Base-by-base conservation (phyloP, 2,329 filamentous ascomycete genomes). In the Alternaria angustiovoidea region DNA sequence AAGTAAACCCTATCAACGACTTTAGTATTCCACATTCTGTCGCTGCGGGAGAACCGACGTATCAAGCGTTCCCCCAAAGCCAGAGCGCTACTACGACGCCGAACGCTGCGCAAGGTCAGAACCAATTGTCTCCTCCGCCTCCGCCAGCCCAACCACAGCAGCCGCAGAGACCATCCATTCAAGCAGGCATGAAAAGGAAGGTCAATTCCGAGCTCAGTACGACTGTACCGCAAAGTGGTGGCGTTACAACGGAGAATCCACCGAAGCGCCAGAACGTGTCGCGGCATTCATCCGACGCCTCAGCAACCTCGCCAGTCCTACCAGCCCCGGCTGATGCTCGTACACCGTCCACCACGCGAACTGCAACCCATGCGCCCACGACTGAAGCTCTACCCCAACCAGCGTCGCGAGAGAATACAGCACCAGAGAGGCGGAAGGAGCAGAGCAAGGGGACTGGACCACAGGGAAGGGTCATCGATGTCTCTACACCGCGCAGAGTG, bases 21-120 rank as follows among this genome's bases (percentile, higher is more conserved):
- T 81, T 81, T 68, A 76, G 57, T 63, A 79, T 80, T 34, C 79
- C 80, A 11, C 69, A 72, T 8, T 69, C 71, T 14, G 62, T 72
- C 38, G 55, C 65, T 2, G 47, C 47, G 8, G 8, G 52, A 22
- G 68, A 72, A 24, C 28, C 67, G 7, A 54, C 61, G 11, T 69
- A 67, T 59, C 72, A 68, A 30, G 59, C 70, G 8, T 65, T 73
- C 4, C 67, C 68, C 42, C 63, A 64, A 18, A 42, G 58, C 20
- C 62, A 62, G 24, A 64, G 52, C 41, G 54, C 62, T 30, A 62
- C 54, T 16, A 51, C 68, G 14, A 47, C 57, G 16, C 58, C 66
- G n/a, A 36, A 51, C 39, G 59, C 46, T 47, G 18, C 52, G 28
- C 74, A 75, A 36, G 12, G 44, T 36, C 73, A 75, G 38, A 70